Percentiles rank a stretch among this genome's conserved stretches.
Conservation (phyloP, 2,329 filamentous ascomycete species). For the Colletotrichum melonis region DNA sequence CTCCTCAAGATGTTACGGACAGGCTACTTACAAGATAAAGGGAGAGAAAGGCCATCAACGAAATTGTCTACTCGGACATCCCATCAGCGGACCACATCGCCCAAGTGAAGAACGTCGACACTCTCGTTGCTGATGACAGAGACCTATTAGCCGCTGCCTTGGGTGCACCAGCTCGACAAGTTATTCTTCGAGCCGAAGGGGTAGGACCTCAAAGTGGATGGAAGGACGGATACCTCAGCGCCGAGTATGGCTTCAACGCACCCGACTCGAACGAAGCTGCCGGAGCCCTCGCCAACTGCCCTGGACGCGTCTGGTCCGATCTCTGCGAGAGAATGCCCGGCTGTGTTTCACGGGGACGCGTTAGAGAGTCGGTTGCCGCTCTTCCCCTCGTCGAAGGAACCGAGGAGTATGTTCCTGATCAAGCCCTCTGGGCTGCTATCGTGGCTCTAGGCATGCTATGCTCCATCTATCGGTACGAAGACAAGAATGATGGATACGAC, state of each 20-base stretch:
- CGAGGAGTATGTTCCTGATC: slow-evolving; percentile 60
- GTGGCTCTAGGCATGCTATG: slow-evolving; percentile 64
- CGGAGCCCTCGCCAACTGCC: slow-evolving; percentile 57
- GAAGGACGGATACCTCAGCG: slow-evolving; percentile 63
- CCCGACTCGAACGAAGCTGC: slow-evolving; percentile 61
- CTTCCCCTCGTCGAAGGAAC: slow-evolving; percentile 61
- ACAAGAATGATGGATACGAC: slow-evolving; percentile 62
- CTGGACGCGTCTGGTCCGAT: slow-evolving; percentile 65
- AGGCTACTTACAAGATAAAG: slow-evolving; percentile 38
- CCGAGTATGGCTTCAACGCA: slow-evolving; percentile 63
- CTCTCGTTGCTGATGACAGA: slow-evolving; percentile 58
- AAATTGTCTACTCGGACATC: slow-evolving; percentile 58
- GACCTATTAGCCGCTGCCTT: slow-evolving; percentile 63
- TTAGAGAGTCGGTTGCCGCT: slow-evolving; percentile 60
- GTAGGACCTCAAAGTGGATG: slow-evolving; percentile 63
- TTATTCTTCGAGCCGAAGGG: slow-evolving; percentile 63
- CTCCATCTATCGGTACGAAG: slow-evolving; percentile 65
- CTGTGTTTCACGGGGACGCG: slow-evolving; percentile 60
- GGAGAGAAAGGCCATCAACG: slow-evolving; percentile 59
- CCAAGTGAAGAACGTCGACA: slow-evolving; percentile 58
- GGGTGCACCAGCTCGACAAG: slow-evolving; percentile 64
- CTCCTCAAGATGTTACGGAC: neutral
- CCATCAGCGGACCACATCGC: slow-evolving; percentile 53
- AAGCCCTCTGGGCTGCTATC: slow-evolving; percentile 63
- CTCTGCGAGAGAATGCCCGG: slow-evolving; percentile 65